Conservation (phyloP, 73 alveolate species). For the Uronychia binucleata region DNA sequence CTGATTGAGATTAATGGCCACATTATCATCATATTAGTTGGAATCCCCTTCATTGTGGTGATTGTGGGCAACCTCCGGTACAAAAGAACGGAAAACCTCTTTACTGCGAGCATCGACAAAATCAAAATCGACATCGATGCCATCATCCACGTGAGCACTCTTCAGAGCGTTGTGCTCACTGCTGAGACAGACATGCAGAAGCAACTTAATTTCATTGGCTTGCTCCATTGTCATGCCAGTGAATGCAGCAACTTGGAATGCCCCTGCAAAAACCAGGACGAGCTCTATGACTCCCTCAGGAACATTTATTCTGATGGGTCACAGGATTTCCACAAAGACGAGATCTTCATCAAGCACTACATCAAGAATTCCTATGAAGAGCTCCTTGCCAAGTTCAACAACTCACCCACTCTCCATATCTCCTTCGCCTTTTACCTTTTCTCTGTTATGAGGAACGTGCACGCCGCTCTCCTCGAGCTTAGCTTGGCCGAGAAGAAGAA, state of each 20-base stretch:
- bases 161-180: conserved; percentile 12
- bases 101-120: conserved; percentile 9
- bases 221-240: conserved; percentile 12
- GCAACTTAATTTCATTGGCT: conserved; percentile 29
- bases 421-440: conserved; percentile 32
- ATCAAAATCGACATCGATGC: conserved; percentile 39
- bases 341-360: conserved; percentile 27
- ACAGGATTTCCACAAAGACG: conserved; percentile 24
- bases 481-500: conserved; percentile 41
- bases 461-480: conserved; percentile 40
- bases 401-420: conserved; percentile 30
- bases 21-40: conserved; percentile 13
- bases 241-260: conserved; percentile 38
- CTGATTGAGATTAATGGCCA: conserved; percentile 22
- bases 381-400: conserved; percentile 21
- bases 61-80: conserved; percentile 26
- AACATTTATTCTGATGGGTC: neutral
- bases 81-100: conserved; percentile 5
- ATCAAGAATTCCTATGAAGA: conserved; percentile 41
- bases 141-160: conserved; percentile 15
- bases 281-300: conserved; percentile 20
- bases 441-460: conserved; percentile 41
- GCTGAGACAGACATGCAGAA: conserved; percentile 5
- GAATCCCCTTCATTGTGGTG: conserved; percentile 22
- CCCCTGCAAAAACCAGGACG: conserved; percentile 25